phyloP scores from a whole-genome alignment of 78 protist genomes.

The Creolimax fragrantissima region DNA sequence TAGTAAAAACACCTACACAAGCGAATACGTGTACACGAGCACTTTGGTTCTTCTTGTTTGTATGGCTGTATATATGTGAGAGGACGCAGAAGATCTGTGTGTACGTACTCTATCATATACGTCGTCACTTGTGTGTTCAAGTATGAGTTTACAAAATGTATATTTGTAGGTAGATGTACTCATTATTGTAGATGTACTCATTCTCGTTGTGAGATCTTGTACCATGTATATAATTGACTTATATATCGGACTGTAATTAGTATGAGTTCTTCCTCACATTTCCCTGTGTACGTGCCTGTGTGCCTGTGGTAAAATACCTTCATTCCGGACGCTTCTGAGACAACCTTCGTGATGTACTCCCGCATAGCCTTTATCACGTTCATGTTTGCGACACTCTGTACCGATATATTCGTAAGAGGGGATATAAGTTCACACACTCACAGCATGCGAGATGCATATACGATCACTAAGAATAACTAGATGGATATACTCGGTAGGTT shows the following conservation, averaged over 20 bases:
- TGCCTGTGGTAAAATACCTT: slow-evolving; percentile 48
- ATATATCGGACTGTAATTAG: no score
- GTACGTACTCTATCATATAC: neutral
- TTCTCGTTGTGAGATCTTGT: no score
- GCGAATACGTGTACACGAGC: neutral
- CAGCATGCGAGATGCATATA: no score
- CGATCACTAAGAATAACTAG: neutral
- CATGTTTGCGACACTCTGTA: slow-evolving; percentile 26
- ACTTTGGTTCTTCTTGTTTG: neutral
- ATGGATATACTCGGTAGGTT: neutral
- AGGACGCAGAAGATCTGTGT: neutral
- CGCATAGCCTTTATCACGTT: slow-evolving; percentile 52
- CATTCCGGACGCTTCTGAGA: slow-evolving; percentile 55
- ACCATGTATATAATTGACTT: no score
- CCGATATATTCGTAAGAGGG: neutral
- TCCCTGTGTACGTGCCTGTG: no score
- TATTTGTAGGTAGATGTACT: neutral
- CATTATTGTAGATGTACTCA: neutral
- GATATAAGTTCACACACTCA: no score
- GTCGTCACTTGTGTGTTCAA: neutral
- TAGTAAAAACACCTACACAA: slow-evolving; percentile 40
- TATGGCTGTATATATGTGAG: neutral
- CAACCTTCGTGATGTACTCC: slow-evolving; percentile 66
- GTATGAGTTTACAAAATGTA: neutral
- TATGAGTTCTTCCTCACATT: no score